phyloP scores from a whole-genome alignment of 2,329 filamentous ascomycete species.

The Paraphaeosphaeria sporulosa region DNA sequence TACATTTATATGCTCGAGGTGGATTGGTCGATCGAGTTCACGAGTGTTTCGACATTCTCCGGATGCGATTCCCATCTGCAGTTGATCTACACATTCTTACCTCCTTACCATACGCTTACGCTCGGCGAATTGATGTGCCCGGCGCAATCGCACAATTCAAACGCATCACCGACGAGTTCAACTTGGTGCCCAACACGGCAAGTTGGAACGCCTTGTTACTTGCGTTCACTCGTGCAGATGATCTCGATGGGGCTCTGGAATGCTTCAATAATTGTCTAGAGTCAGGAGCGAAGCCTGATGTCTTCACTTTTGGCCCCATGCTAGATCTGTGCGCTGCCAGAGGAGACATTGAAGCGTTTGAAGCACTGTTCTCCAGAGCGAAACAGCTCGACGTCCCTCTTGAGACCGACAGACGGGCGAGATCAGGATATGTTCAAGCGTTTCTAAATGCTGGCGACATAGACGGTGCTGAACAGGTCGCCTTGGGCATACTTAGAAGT shows the following conservation, averaged over 20 bases:
- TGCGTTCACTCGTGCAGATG: constrained; percentile 70
- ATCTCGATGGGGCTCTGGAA: constrained; percentile 70
- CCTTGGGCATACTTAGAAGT: constrained; percentile 65
- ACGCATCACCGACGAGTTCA: constrained; percentile 64
- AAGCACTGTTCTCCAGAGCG: constrained; percentile 70
- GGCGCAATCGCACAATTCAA: constrained; percentile 69
- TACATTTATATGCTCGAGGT: constrained; percentile 40
- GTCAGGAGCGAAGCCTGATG: constrained; percentile 61
- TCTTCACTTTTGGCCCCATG: constrained; percentile 73
- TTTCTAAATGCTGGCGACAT: constrained; percentile 59
- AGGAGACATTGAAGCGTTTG: constrained; percentile 76
- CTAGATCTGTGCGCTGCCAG: constrained; percentile 74
- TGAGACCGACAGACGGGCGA: constrained; percentile 30
- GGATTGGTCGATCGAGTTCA: constrained; percentile 46
- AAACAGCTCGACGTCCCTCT: constrained; percentile 51
- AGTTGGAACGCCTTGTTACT: constrained; percentile 82
- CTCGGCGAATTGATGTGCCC: constrained; percentile 69
- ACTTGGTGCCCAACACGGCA: constrained; percentile 63
- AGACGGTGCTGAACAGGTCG: constrained; percentile 56
- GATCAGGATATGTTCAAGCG: constrained; percentile 66
- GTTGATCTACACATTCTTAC: constrained; percentile 27
- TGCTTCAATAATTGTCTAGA: constrained; percentile 69
- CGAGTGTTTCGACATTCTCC: constrained; percentile 41
- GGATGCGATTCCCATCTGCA: constrained; percentile 12
- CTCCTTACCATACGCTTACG: constrained; percentile 72